Evolutionary conservation across 1,139 yeast genomes (phyloP).

Genomic region (Pneumocystis carinii): DNA sequence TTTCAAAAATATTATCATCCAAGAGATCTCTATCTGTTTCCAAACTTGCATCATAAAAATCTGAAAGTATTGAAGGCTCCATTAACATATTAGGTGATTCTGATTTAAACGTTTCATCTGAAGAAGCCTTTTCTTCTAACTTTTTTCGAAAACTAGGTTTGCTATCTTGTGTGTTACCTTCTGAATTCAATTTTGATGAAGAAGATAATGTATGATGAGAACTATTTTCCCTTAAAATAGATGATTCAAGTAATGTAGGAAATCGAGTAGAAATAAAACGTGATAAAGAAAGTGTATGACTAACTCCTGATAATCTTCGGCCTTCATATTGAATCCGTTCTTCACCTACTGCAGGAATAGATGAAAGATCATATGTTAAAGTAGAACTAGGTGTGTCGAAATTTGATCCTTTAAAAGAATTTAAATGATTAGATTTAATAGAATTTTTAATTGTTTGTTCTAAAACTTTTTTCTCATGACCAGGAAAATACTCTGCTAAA

Average conservation of each 20-base stretch:
- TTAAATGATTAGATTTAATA: constrained; percentile 51
- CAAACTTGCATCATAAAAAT: background rate
- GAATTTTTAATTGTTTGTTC: constrained; percentile 75
- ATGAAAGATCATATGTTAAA: constrained; percentile 17
- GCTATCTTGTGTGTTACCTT: background rate
- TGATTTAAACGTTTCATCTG: background rate
- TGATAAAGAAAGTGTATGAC: constrained; percentile 9
- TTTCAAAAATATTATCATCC: background rate
- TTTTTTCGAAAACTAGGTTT: background rate
- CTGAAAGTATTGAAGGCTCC: background rate
- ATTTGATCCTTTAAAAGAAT: constrained; percentile 22
- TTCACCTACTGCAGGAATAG: constrained; percentile 47
- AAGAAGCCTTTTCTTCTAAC: no score
- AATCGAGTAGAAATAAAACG: background rate
- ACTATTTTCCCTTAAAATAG: background rate
- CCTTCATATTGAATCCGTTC: constrained; percentile 39
- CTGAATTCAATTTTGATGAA: background rate
- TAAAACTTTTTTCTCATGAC: constrained; percentile 54
- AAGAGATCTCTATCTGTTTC: no score
- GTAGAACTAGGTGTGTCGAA: constrained; percentile 18
- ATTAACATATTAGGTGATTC: background rate
- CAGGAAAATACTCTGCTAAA: constrained; percentile 82
- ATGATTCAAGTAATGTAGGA: background rate
- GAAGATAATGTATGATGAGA: background rate
- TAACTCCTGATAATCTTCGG: constrained; percentile 31